Conservation (phyloP, 371 early-diverging fungal genomes). For the Rhizopus sp. region DNA sequence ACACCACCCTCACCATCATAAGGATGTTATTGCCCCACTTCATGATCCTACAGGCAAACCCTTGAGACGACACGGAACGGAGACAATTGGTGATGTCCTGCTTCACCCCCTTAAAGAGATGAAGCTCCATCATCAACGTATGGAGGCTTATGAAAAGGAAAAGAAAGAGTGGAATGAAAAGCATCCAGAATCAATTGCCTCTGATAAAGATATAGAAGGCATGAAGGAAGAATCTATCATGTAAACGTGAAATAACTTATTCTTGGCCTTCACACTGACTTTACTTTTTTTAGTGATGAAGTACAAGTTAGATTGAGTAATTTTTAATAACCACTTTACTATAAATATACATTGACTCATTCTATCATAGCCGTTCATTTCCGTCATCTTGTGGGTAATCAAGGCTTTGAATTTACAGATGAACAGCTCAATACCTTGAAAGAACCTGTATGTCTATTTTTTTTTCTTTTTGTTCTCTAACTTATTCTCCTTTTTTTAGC, state of each 20-base stretch:
- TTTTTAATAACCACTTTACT: not conserved
- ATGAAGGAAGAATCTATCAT: constrained; percentile 7
- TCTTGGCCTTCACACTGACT: not conserved
- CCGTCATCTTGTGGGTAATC: constrained; percentile 43
- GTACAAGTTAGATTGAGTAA: constrained; percentile 15
- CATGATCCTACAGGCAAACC: constrained; percentile 43
- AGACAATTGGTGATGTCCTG: constrained; percentile 49
- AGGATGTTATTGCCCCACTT: constrained; percentile 12
- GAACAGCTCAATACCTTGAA: constrained; percentile 24
- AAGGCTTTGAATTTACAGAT: constrained; percentile 37
- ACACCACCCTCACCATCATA: not conserved
- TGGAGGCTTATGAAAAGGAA: constrained; percentile 38
- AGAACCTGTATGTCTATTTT: constrained; percentile 29
- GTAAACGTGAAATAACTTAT: constrained; percentile 14
- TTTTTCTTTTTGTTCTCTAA: not conserved
- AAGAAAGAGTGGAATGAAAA: constrained; percentile 34
- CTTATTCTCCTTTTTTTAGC: constrained; percentile 21
- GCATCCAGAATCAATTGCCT: constrained; percentile 31
- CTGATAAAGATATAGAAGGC: constrained; percentile 3
- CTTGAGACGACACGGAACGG: constrained; percentile 37
- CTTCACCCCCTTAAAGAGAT: constrained; percentile 40
- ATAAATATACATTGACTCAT: not conserved
- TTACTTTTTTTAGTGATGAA: constrained; percentile 16
- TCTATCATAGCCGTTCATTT: constrained; percentile 41
- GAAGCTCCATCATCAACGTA: constrained; percentile 37